These are phyloP conservation scores for Penicillium sp. DNA, from an alignment of 2,329 filamentous ascomycete genomes.

Conservation along the genomic window DNA sequence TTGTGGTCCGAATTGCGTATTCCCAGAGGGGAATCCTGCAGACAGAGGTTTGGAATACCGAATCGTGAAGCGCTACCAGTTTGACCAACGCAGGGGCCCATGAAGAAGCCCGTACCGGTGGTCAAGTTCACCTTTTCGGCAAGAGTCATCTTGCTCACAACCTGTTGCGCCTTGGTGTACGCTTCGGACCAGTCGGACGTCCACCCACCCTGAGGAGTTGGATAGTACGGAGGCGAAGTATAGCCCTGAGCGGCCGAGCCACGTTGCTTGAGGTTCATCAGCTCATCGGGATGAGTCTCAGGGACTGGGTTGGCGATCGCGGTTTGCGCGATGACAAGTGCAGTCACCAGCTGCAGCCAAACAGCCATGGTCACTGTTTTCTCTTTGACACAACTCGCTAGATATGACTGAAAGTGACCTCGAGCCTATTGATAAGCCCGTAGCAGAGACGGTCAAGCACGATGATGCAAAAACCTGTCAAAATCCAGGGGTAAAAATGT, in stretches of 20 bases:
- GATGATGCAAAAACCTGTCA: too few species aligned
- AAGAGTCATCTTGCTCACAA: slow-evolving; percentile 71
- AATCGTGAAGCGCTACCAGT: slow-evolving; percentile 65
- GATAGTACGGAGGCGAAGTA: slow-evolving; percentile 58
- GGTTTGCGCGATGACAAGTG: slow-evolving; percentile 12
- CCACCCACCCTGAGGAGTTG: slow-evolving; percentile 68
- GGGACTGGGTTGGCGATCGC: slow-evolving; percentile 8
- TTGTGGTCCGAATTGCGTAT: slow-evolving; percentile 67
- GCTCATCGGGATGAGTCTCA: slow-evolving; percentile 3
- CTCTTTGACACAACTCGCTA: too few species aligned
- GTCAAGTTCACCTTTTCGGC: slow-evolving; percentile 77
- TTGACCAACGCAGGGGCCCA: slow-evolving; percentile 72
- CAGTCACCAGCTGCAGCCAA: slow-evolving; percentile 14
- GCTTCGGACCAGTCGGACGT: slow-evolving; percentile 60
- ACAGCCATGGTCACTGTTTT: slow-evolving; percentile 11
- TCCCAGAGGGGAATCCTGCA: slow-evolving; percentile 67
- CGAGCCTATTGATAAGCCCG: too few species aligned
- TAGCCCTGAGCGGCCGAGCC: slow-evolving; percentile 17
- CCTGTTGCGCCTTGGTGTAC: slow-evolving; percentile 60
- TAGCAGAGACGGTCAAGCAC: too few species aligned
- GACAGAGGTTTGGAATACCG: slow-evolving; percentile 65
- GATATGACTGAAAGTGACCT: too few species aligned
- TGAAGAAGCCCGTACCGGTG: slow-evolving; percentile 62
- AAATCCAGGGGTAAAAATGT: too few species aligned
- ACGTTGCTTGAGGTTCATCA: slow-evolving; percentile 12